Evolutionary conservation across 2,329 filamentous ascomycete species (phyloP).

Genomic region (Lachnellula arida): DNA sequence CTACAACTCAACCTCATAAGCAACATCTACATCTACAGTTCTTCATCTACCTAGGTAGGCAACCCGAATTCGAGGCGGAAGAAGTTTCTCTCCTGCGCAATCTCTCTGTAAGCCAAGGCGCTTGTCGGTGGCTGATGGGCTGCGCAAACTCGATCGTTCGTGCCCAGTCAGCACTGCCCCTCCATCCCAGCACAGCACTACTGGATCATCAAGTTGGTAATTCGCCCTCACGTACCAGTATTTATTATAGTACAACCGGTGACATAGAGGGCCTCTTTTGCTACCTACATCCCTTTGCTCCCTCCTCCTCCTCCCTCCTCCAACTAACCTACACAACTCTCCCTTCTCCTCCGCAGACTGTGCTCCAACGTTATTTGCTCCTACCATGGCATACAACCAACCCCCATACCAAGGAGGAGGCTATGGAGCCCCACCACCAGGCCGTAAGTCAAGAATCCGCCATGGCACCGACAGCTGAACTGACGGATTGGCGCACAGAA

Average conservation of each 20-base stretch:
- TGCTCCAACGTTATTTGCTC: not conserved
- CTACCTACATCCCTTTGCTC: not conserved
- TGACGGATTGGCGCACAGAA: constrained; percentile 2
- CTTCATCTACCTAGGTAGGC: too few species aligned
- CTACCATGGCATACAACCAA: constrained; percentile 21
- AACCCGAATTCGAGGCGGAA: too few species aligned
- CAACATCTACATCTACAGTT: not conserved
- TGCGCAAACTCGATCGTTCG: not conserved
- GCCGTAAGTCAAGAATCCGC: constrained; percentile 8
- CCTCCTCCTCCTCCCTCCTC: not conserved
- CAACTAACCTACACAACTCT: not conserved
- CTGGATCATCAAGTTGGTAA: not conserved
- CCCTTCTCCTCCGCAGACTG: constrained; percentile 7
- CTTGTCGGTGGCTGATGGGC: constrained; percentile 5
- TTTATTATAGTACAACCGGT: not conserved
- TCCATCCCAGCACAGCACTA: not conserved
- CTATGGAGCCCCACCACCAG: constrained; percentile 17
- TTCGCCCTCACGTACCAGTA: constrained; percentile 2
- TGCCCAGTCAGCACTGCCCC: constrained; percentile 7
- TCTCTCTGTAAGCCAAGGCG: constrained; percentile 4
- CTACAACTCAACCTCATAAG: not conserved
- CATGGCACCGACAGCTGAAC: not conserved
- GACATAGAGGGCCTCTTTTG: not conserved
- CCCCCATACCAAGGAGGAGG: constrained; percentile 3
- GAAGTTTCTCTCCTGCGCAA: not conserved